Evolutionary conservation across 2,329 filamentous ascomycete species (phyloP).

Genomic region (Fusarium lateritium): DNA sequence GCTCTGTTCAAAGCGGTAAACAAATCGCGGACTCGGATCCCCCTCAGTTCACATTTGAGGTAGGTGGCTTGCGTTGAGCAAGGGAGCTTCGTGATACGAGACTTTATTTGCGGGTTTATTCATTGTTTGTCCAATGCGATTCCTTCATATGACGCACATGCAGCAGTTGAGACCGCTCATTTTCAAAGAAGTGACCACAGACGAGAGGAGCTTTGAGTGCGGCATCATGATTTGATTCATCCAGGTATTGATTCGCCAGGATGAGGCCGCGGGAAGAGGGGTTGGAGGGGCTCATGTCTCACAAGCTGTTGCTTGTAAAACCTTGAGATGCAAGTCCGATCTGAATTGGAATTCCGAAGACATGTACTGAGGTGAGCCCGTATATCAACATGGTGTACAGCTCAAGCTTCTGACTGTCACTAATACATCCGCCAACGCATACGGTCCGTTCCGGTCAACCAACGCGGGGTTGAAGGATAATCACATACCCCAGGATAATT

Average conservation of each 20-base stretch:
- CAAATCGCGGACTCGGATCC: conserved; percentile 8
- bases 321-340: conserved; percentile 16
- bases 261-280: conserved; percentile 12
- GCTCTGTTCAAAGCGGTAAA: not conserved
- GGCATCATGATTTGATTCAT: conserved; percentile 12
- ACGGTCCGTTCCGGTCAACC: conserved; percentile 38
- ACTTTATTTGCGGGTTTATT: not conserved
- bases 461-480: conserved; percentile 8
- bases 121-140: conserved; percentile 3
- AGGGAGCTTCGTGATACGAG: conserved; percentile 1
- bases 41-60: conserved; percentile 7
- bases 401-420: not conserved
- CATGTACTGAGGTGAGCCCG: not conserved
- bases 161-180: not conserved
- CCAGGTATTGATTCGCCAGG: not conserved
- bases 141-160: not conserved
- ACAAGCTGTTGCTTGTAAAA: conserved; percentile 3
- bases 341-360: not conserved
- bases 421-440: conserved; percentile 16
- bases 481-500: conserved; percentile 1
- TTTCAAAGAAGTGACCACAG: not conserved
- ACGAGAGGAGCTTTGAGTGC: not conserved
- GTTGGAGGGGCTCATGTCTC: conserved; percentile 22
- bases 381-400: not conserved
- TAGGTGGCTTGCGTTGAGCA: conserved; percentile 21